Conservation (phyloP, 2,329 filamentous ascomycete species). For the Aspergillus brunneoviolaceus region DNA sequence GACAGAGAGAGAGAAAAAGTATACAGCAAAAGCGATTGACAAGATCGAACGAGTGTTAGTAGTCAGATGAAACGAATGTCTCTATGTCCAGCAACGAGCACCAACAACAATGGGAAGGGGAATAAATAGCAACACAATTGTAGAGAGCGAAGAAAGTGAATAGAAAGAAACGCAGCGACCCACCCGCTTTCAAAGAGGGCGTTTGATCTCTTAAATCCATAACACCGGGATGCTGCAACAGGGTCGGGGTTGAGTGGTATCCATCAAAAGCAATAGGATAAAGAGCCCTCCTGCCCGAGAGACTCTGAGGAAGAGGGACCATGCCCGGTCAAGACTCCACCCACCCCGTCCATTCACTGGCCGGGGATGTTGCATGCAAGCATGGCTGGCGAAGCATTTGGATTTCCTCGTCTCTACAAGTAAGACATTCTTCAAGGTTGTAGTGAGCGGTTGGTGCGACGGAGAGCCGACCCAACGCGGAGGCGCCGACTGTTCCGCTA, state of each 20-base stretch:
- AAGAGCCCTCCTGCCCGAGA: not conserved
- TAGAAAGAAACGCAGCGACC: not conserved
- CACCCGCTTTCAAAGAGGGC: not conserved
- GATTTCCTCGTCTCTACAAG: not conserved
- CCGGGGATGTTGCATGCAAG: not conserved
- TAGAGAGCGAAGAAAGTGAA: not conserved
- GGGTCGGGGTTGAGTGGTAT: not conserved
- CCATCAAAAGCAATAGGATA: not conserved
- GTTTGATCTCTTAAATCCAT: not conserved
- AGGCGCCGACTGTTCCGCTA: constrained; percentile 13
- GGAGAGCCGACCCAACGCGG: constrained; percentile 4
- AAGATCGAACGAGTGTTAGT: constrained; percentile 31
- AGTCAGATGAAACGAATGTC: constrained; percentile 16
- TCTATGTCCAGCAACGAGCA: not conserved
- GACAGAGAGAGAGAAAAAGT: constrained; percentile 8
- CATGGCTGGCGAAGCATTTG: not conserved
- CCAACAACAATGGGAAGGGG: constrained; percentile 5
- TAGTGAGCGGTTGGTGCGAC: constrained; percentile 1
- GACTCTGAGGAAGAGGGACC: no score
- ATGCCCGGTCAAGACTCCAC: not conserved
- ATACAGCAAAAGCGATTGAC: constrained; percentile 2
- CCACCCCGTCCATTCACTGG: not conserved
- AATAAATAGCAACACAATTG: constrained; percentile 3
- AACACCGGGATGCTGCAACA: not conserved
- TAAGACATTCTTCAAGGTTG: not conserved